These are phyloP conservation scores for Tulasnella sp. DNA, from an alignment of 768 basidiomycete species.

Conservation along the genomic window DNA sequence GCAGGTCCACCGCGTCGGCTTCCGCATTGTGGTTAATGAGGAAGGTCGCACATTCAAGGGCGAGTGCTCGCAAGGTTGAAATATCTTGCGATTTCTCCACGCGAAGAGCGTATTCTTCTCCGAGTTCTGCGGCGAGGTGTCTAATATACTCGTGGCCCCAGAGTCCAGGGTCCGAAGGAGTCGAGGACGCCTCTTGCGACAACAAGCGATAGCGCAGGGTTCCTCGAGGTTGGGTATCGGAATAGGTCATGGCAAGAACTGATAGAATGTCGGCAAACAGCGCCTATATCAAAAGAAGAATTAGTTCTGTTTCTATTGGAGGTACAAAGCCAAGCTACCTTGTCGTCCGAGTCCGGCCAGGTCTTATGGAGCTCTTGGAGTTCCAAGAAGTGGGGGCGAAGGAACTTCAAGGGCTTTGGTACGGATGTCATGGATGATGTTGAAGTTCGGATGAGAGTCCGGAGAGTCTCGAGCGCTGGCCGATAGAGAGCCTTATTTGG, in stretches of 20 bases:
- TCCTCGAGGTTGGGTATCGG: conserved; percentile 93
- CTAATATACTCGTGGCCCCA: conserved; percentile 99
- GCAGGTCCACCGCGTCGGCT: conserved; percentile 93
- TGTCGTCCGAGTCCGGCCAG: conserved; percentile 74
- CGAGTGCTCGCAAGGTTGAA: conserved; percentile 72
- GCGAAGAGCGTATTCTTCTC: conserved; percentile 81
- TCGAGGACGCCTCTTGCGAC: conserved; percentile 62
- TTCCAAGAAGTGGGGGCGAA: conserved; percentile 88
- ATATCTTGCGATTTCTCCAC: conserved; percentile 51
- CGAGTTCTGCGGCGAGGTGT: conserved; percentile 92
- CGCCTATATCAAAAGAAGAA: conserved; percentile 49
- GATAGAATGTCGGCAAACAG: conserved; percentile 96
- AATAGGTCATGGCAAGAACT: conserved; percentile 99
- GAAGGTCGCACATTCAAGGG: conserved; percentile 82
- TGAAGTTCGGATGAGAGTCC: conserved; percentile 90
- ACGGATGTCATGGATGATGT: conserved; percentile 99
- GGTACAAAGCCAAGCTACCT: conserved; percentile 44
- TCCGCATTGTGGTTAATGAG: conserved; percentile 92
- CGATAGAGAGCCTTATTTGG: conserved; percentile 76
- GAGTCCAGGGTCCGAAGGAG: conserved; percentile 81
- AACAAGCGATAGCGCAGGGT: conserved; percentile 91
- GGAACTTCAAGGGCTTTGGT: conserved; percentile 97
- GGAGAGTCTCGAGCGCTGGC: conserved; percentile 87
- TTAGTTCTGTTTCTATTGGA: neutral
- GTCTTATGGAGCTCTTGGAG: conserved; percentile 79